These are phyloP conservation scores for Hypoxylon sp. DNA, from an alignment of 2,329 filamentous ascomycete genomes.

Conservation along the genomic window DNA sequence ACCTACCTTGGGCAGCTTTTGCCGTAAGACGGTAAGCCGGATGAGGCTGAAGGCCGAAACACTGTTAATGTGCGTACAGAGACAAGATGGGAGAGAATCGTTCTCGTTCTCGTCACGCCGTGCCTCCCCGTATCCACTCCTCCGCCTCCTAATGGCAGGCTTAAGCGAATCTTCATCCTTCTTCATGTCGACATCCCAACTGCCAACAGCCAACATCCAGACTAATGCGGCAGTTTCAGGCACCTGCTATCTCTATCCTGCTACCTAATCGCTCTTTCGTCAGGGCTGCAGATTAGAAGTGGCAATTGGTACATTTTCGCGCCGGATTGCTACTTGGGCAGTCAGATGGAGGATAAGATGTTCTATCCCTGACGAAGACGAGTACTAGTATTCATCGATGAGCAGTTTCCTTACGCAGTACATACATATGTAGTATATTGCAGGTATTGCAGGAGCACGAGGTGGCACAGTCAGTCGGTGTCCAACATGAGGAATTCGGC, in stretches of 20 bases:
- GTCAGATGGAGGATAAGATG: no score
- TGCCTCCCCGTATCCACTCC: neutral
- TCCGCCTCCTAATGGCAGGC: constrained; percentile 4
- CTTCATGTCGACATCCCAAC: neutral
- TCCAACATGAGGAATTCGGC: no score
- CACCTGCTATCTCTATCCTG: constrained; percentile 9
- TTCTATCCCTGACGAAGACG: no score
- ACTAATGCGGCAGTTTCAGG: constrained; percentile 11
- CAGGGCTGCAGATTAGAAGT: constrained; percentile 1
- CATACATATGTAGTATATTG: no score
- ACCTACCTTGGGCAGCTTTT: no score
- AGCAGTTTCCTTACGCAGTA: no score
- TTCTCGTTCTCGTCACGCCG: constrained; percentile 2
- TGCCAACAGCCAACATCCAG: neutral
- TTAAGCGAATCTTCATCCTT: constrained; percentile 2
- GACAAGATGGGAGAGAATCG: neutral
- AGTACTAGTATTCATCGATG: no score
- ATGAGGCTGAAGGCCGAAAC: constrained; percentile 4
- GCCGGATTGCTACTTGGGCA: no score
- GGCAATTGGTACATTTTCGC: no score
- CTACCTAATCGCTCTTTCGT: constrained; percentile 1
- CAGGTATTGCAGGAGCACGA: neutral
- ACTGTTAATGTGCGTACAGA: neutral
- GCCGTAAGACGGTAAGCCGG: constrained; percentile 25
- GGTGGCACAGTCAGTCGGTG: neutral